These are phyloP conservation scores for Paramecium octaurelia DNA, from an alignment of 73 alveolate genomes.

Conservation along the genomic window DNA sequence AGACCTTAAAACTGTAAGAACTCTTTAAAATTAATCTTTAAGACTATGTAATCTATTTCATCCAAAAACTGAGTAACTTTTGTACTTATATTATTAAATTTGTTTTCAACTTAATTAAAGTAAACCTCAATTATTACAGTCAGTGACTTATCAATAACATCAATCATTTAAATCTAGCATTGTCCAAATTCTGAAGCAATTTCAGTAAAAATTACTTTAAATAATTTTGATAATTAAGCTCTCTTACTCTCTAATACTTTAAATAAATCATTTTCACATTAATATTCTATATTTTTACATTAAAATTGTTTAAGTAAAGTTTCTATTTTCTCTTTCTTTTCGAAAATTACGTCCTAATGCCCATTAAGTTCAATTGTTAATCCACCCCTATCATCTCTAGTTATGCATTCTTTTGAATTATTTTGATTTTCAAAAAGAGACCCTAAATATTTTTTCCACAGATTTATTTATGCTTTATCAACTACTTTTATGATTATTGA, in stretches of 20 bases:
- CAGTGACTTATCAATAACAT: background rate
- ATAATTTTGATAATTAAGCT: background rate
- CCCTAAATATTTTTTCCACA: background rate
- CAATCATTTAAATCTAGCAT: background rate
- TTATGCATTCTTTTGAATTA: background rate
- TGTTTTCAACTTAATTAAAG: background rate
- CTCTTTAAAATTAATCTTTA: background rate
- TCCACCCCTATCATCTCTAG: background rate
- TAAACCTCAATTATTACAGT: background rate
- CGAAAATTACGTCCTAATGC: background rate
- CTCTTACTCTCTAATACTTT: background rate
- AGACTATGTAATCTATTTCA: background rate
- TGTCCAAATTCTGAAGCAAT: background rate
- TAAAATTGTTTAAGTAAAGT: background rate
- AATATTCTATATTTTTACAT: background rate
- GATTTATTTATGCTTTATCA: background rate
- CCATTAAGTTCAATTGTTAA: background rate
- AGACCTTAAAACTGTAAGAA: background rate
- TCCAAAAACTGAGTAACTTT: background rate
- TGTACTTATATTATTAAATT: background rate
- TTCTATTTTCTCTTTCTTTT: background rate
- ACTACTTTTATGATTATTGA: background rate
- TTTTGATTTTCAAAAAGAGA: background rate
- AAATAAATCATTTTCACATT: background rate
- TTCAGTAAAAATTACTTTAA: background rate